Evolutionary conservation across 225 moss, liverwort and hornwort species (phyloP).

Genomic region (Thuidium tamariscinum): DNA sequence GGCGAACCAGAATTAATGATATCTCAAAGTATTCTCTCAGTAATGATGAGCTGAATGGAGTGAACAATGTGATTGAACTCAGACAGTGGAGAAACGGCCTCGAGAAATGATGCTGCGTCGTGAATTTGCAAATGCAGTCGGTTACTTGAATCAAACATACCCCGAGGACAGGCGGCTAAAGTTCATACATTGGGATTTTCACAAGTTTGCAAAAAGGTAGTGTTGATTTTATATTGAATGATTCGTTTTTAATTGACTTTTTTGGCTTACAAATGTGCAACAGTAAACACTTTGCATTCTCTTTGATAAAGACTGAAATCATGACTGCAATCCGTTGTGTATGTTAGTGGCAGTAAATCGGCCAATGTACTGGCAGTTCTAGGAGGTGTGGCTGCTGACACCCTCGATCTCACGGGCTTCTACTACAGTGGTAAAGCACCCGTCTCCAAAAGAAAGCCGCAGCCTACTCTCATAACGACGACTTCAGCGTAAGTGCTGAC

Average conservation of each 20-base stretch:
- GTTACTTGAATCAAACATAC: slow-evolving; percentile 63
- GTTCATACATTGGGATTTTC: slow-evolving; percentile 98
- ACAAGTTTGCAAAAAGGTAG: slow-evolving; percentile 96
- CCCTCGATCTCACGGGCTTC: slow-evolving; percentile 82
- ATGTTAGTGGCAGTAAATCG: slow-evolving; percentile 63
- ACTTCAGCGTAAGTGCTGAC: slow-evolving; percentile 37
- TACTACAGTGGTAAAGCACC: slow-evolving; percentile 81
- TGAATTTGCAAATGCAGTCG: slow-evolving; percentile 88
- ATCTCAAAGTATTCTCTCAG: not conserved
- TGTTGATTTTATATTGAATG: not conserved
- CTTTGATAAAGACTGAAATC: not conserved
- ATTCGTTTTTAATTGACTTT: not conserved
- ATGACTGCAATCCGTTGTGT: not conserved
- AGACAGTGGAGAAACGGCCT: slow-evolving; percentile 96
- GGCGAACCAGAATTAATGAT: not conserved
- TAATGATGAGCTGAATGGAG: not conserved
- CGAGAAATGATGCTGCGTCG: slow-evolving; percentile 98
- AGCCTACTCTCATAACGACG: slow-evolving; percentile 42
- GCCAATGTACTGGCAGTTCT: slow-evolving; percentile 88
- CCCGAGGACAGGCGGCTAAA: slow-evolving; percentile 62
- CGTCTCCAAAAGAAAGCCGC: slow-evolving; percentile 41
- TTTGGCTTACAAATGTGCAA: not conserved
- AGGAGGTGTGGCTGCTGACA: slow-evolving; percentile 80
- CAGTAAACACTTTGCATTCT: not conserved
- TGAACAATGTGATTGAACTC: not conserved